Conservation (phyloP, 148 eudicot species). For the Vaccinium darrowii region DNA sequence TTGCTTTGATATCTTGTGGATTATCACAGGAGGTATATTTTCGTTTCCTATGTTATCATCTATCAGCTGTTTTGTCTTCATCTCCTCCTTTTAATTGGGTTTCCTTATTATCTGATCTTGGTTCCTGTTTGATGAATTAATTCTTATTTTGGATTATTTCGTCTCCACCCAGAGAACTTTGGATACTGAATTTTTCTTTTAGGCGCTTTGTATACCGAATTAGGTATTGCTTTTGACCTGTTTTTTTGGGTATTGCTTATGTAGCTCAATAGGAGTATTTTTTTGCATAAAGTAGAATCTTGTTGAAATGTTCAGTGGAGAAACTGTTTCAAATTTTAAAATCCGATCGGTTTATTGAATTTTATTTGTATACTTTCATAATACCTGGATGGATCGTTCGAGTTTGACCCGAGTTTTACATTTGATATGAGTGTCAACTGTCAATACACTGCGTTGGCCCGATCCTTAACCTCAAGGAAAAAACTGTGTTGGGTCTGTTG, state of each 20-base stretch:
- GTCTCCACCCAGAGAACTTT: neutral
- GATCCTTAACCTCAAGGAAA: neutral
- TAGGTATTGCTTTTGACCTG: neutral
- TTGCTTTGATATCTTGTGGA: neutral
- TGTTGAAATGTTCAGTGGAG: neutral
- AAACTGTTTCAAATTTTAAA: neutral
- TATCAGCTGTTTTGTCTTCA: neutral
- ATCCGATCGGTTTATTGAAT: neutral
- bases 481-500: neutral
- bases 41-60: neutral
- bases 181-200: no score
- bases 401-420: neutral
- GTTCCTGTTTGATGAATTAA: neutral
- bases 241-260: neutral
- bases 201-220: neutral
- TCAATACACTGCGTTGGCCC: neutral
- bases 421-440: neutral
- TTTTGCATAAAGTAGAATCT: neutral
- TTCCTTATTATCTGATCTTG: neutral
- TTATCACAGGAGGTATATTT: neutral
- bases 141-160: neutral
- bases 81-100: neutral
- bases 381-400: neutral
- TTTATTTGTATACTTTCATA: neutral
- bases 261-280: neutral